Evolutionary conservation across 2,329 filamentous ascomycete species (phyloP), one percentile per base, ranked within the genome.

Genomic region (Colletotrichum karsti): DNA sequence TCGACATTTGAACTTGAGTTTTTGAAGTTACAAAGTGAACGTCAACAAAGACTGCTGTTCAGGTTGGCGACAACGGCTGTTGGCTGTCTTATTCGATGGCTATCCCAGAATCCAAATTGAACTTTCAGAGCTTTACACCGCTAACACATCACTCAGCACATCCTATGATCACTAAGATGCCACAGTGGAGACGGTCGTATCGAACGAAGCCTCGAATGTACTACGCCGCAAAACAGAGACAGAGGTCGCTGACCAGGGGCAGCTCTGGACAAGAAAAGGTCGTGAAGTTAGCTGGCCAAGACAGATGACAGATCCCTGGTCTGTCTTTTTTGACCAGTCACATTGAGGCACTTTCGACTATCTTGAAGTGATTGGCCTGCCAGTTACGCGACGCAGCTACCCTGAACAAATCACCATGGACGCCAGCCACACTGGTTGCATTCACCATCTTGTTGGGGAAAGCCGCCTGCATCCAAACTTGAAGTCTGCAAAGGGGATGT

Each of bases 331-430:
- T 61, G 63, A 66, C 58, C 33, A 12, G 48, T 66, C 63, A 63
- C 33, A 62, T 48, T 61, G 56, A 65, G 44, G 63, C 48, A 54
- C 63, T 54, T 46, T 60, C 56, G 37, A 65, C 30, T 12, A 46
- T 66, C 26, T 55, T 24, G 53, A 54, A 30, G 24, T 51, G 35
- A 42, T 15, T 22, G 18, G 15, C 22, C 37, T 39, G 26, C 46
- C 57, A 50, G 22, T 30, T 66, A 8, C 37, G 22, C 46, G 30
- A 30, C 26, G n/a, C 46, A 33, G 22, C 15, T 10, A 30, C 35
- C 63, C 59, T 51, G 9, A 41, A n/a, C 20, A 50, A 26, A 6
- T 9, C 15, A 24, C n/a, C 59, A 42, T 33, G 63, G 63, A 26
- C 63, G 50, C 22, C 58, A 55, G 33, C 33, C 50, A 30, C 50